phyloP scores from a whole-genome alignment of 371 early-diverging fungal species.

The Apophysomyces sp. region DNA sequence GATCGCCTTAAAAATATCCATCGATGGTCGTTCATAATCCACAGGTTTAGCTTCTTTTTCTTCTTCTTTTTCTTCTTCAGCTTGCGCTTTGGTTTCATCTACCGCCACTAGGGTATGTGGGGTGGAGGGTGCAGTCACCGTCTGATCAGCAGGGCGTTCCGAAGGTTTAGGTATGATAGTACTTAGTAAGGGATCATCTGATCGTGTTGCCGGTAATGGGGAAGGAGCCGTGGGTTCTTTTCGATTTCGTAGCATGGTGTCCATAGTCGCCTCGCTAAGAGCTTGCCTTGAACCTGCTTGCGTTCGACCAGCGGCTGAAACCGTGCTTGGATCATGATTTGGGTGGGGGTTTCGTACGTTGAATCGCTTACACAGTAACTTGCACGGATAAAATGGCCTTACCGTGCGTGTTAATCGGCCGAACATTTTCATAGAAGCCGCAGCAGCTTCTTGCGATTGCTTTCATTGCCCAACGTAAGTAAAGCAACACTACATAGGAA shows the following conservation, averaged over 20 bases:
- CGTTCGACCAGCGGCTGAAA: conserved; percentile 27
- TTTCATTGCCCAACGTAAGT: conserved; percentile 6
- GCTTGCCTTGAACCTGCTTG: conserved; percentile 46
- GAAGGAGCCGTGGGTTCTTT: conserved; percentile 11
- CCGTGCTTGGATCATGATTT: conserved; percentile 35
- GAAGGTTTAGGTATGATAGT: conserved; percentile 49
- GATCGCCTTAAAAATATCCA: conserved; percentile 88
- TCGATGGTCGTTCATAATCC: conserved; percentile 66
- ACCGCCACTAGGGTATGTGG: conserved; percentile 5
- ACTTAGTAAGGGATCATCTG: conserved; percentile 33
- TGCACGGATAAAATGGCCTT: conserved; percentile 63
- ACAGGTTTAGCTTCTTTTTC: conserved; percentile 63
- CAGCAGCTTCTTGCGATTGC: conserved; percentile 59
- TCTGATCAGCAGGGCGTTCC: conserved; percentile 12
- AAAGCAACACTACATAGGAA: background rate
- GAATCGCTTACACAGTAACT: conserved; percentile 82
- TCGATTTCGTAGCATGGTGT: conserved; percentile 50
- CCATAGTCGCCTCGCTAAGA: conserved; percentile 62
- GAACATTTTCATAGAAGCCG: conserved; percentile 76
- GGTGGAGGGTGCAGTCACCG: background rate
- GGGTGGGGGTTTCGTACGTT: conserved; percentile 80
- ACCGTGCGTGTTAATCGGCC: conserved; percentile 69
- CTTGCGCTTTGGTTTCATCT: conserved; percentile 9
- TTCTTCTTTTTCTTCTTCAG: conserved; percentile 41
- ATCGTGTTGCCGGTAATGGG: conserved; percentile 2